These are phyloP conservation scores for Paramecium sexaurelia DNA, from an alignment of 73 alveolate species.

Conservation along the genomic window DNA sequence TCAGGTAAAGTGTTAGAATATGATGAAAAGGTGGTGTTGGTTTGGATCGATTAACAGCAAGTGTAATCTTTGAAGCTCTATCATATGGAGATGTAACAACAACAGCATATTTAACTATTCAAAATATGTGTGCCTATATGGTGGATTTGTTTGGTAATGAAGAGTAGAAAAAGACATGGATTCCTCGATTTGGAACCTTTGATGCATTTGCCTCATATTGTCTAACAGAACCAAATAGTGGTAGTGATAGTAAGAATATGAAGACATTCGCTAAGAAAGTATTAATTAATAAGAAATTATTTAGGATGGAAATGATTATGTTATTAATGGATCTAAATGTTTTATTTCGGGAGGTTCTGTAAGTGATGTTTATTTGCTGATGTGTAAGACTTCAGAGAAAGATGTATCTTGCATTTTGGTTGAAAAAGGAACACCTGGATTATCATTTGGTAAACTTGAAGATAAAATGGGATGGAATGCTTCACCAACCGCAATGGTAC, in stretches of 20 bases:
- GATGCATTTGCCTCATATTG: conserved; percentile 63
- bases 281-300: neutral
- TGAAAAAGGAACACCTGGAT: conserved; percentile 80
- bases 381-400: conserved; percentile 87
- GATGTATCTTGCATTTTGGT: conserved; percentile 82
- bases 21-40: conserved; percentile 80
- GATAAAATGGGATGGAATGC: conserved; percentile 89
- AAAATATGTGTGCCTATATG: conserved; percentile 87
- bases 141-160: conserved; percentile 81
- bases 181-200: conserved; percentile 71
- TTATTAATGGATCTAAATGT: conserved; percentile 85
- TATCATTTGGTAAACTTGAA: conserved; percentile 81
- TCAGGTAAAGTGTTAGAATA: neutral
- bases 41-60: conserved; percentile 81
- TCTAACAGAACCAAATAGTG: conserved; percentile 91
- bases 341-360: conserved; percentile 88
- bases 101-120: conserved; percentile 80
- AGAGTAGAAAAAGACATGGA: conserved; percentile 70
- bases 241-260: conserved; percentile 75
- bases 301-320: conserved; percentile 68
- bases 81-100: conserved; percentile 84
- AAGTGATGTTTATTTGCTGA: conserved; percentile 75
- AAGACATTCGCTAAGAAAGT: conserved; percentile 35
- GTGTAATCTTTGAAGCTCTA: conserved; percentile 84
- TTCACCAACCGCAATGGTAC: conserved; percentile 81